Base-by-base conservation (phyloP, 768 basidiomycete species). In the Xerocomellus amylosporus region DNA sequence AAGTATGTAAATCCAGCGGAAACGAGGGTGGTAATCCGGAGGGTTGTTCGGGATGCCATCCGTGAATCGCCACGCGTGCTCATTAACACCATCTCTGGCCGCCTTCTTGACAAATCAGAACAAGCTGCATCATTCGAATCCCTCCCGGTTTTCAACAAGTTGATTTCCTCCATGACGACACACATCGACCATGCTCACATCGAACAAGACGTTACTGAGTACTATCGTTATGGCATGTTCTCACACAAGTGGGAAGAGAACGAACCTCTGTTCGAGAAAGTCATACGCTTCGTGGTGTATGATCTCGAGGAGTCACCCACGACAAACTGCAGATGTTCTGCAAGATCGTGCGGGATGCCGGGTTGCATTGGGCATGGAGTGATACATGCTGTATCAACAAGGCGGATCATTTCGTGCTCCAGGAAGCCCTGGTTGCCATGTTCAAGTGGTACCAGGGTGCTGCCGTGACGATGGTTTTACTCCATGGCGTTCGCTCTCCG, bases 331-430 rank as follows among this genome's bases (percentile, higher is more conserved):
- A 37, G 17, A 56, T 28, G 46, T 59, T 56, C 19, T 49, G 49
- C 43, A 49, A 49, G 33, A 46, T 46, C 36, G 47, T 31, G 6
- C 37, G 55, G n/a, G 38, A 56, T 4, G 30, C 47, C 0, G 34
- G 55, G 5, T 34, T 57, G 0, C 17, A 39, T 40, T 57, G 56
- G 51, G 56, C 56, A 2, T 58, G 52, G 52, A 54, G 52, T 14
- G 56, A 58, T 14, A 54, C 52, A 0, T 58, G 52, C 17, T 58
- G 52, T 28, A 58, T 58, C 6, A 40, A 58, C 19, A 58, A 54
- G 19, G 12, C 12, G 2, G 39, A 53, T 15, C 39, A 22, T n/a
- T n/a, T 24, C 4, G 24, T 54, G 5, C 52, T 54, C 0, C 56
- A 58, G 8, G 47, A 54, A 30, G 47, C 55, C 14, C 8, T 59